Conservation (phyloP, 2,329 filamentous ascomycete genomes). For the Coniochaeta sp. region DNA sequence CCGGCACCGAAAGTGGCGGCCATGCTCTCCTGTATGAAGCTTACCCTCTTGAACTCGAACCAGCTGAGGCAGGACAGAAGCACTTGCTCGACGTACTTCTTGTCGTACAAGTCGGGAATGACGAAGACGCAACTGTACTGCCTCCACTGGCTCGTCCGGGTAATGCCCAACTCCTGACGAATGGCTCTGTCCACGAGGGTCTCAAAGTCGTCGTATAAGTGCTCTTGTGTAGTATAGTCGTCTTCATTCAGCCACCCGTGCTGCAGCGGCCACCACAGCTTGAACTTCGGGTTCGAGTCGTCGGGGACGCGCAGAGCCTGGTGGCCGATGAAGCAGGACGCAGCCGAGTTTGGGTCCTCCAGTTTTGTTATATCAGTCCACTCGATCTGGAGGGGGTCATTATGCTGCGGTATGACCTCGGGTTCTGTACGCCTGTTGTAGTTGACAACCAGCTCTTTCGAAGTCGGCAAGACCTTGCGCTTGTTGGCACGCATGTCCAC, state of each 20-base stretch:
- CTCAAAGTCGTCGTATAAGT: constrained; percentile 81
- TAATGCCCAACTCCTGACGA: constrained; percentile 73
- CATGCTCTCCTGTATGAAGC: constrained; percentile 93
- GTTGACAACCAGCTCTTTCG: constrained; percentile 89
- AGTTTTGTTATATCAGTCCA: constrained; percentile 77
- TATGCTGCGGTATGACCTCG: constrained; percentile 87
- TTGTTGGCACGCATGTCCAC: constrained; percentile 88
- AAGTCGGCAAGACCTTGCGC: constrained; percentile 92
- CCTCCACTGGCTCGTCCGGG: constrained; percentile 70
- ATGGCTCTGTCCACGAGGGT: constrained; percentile 81
- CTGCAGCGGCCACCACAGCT: constrained; percentile 85
- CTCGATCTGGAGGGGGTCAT: constrained; percentile 86
- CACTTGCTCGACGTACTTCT: constrained; percentile 78
- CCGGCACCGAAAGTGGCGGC: constrained; percentile 93
- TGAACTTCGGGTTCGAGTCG: constrained; percentile 80
- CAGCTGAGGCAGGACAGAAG: constrained; percentile 81
- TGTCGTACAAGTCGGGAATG: constrained; percentile 95
- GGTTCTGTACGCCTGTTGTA: constrained; percentile 81
- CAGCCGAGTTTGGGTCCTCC: constrained; percentile 54
- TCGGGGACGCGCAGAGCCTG: constrained; percentile 84
- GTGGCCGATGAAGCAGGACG: constrained; percentile 69
- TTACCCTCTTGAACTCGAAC: constrained; percentile 82
- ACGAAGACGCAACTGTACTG: constrained; percentile 97
- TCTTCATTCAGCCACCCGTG: constrained; percentile 85
- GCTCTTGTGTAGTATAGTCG: constrained; percentile 73